Conservation (phyloP, 1,284 basidiomycete genomes). For the Cryptococcus sp. region DNA sequence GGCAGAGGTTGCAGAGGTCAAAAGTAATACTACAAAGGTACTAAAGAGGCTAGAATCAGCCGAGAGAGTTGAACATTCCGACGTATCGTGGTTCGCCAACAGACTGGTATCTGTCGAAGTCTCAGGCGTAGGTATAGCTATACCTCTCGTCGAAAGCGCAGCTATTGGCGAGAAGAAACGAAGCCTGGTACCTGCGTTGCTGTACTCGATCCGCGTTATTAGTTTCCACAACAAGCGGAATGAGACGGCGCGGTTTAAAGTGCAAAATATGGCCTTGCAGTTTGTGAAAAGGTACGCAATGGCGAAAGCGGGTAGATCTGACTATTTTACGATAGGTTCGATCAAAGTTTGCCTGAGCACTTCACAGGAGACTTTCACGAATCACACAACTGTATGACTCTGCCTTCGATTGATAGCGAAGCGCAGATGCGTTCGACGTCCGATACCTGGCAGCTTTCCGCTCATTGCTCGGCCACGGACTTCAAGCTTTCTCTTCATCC, state of each 20-base stretch:
- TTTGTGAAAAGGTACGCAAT: constrained; percentile 69
- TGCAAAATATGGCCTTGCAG: constrained; percentile 75
- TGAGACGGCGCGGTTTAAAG: constrained; percentile 72
- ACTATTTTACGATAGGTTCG: constrained; percentile 61
- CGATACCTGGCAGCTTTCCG: constrained; percentile 62
- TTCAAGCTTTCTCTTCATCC: constrained; percentile 84
- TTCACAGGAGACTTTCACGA: constrained; percentile 71
- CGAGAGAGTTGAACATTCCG: constrained; percentile 36
- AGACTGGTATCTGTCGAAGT: constrained; percentile 67
- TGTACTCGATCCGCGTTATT: constrained; percentile 75
- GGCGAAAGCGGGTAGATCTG: too few species aligned
- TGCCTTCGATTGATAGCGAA: constrained; percentile 68
- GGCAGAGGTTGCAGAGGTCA: constrained; percentile 75
- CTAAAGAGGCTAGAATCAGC: constrained; percentile 52
- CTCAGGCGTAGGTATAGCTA: constrained; percentile 75
- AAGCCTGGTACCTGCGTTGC: constrained; percentile 67
- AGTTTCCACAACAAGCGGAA: constrained; percentile 71
- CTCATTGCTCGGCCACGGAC: constrained; percentile 76
- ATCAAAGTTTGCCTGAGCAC: constrained; percentile 66
- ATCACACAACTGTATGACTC: constrained; percentile 68
- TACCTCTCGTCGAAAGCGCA: constrained; percentile 60
- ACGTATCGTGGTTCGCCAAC: constrained; percentile 64
- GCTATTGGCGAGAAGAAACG: constrained; percentile 57
- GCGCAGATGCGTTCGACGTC: constrained; percentile 66
- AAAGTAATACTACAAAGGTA: constrained; percentile 72